Conservation (phyloP, 306 rosid species). For the Dalbergia oliveri region DNA sequence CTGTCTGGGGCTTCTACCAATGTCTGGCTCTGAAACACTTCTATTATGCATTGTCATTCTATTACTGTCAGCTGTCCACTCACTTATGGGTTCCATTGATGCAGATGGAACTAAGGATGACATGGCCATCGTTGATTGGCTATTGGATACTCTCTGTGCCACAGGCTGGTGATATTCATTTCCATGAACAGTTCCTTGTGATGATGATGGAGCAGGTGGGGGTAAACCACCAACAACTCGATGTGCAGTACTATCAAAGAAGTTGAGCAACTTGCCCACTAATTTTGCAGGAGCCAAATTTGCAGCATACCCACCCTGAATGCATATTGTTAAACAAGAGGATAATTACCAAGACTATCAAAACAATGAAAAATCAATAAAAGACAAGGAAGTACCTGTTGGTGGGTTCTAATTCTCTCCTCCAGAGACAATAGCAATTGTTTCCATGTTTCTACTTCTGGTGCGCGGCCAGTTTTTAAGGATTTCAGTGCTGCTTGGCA, state of each 20-base stretch:
- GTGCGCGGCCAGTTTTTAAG: slow-evolving; percentile 85
- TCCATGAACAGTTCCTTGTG: slow-evolving; percentile 63
- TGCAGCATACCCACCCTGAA: slow-evolving; percentile 87
- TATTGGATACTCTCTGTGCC: slow-evolving; percentile 67
- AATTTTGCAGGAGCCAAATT: slow-evolving; percentile 82
- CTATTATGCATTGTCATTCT: slow-evolving; percentile 70
- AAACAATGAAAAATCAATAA: slow-evolving; percentile 17
- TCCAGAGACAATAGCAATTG: slow-evolving; percentile 81
- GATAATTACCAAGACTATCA: slow-evolving; percentile 28
- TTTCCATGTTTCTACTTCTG: slow-evolving; percentile 91
- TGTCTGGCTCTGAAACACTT: slow-evolving; percentile 95
- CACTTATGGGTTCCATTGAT: slow-evolving; percentile 86
- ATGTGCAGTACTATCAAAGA: slow-evolving; percentile 91
- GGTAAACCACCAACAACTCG: slow-evolving; percentile 94
- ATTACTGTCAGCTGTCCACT: slow-evolving; percentile 69
- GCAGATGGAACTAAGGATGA: slow-evolving; percentile 86
- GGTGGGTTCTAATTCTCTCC: slow-evolving; percentile 89
- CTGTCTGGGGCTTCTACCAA: slow-evolving; percentile 87
- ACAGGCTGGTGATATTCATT: slow-evolving; percentile 62
- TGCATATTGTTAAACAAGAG: slow-evolving; percentile 38
- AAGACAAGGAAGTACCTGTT: slow-evolving; percentile 65
- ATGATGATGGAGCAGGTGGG: slow-evolving; percentile 77
- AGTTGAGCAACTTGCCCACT: slow-evolving; percentile 83
- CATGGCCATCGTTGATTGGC: slow-evolving; percentile 92
- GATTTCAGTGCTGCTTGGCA: slow-evolving; percentile 87